Evolutionary conservation across 2,329 filamentous ascomycete genomes (phyloP).

Genomic region (Cercospora citrullina): DNA sequence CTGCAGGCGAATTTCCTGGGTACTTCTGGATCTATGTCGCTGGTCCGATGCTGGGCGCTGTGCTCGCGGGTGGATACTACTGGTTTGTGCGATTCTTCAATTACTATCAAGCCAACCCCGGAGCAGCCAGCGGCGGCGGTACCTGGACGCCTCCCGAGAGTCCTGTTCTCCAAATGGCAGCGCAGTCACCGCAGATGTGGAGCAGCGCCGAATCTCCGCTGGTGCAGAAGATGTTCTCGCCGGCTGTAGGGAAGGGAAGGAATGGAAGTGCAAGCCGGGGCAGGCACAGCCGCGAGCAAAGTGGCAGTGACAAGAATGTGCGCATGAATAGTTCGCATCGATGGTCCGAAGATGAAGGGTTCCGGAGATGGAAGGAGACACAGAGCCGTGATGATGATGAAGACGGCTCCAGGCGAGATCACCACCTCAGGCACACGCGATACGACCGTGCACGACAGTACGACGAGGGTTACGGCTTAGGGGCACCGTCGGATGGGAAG

Average conservation of each 20-base stretch:
- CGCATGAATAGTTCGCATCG: background rate
- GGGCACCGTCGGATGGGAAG: background rate
- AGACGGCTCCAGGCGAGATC: background rate
- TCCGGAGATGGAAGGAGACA: constrained; percentile 1
- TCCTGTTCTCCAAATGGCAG: background rate
- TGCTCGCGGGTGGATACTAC: constrained; percentile 36
- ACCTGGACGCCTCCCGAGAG: constrained; percentile 9
- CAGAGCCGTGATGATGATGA: background rate
- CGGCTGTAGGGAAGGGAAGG: background rate
- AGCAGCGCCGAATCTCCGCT: background rate
- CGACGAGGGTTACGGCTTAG: constrained; percentile 1
- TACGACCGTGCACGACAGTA: background rate
- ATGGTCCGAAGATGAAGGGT: background rate
- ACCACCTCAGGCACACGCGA: background rate
- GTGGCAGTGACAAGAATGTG: background rate
- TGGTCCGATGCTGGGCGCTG: constrained; percentile 34
- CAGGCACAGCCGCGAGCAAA: background rate
- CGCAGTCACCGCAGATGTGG: background rate
- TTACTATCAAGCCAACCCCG: constrained; percentile 30
- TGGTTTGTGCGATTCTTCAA: constrained; percentile 35
- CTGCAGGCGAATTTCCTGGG: constrained; percentile 31
- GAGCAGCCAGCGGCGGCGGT: constrained; percentile 6
- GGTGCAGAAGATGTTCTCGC: background rate
- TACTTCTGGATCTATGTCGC: constrained; percentile 37
- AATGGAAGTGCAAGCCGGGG: background rate